Evolutionary conservation across 2,329 filamentous ascomycete species (phyloP).

Genomic region (Colletotrichum somersetense): DNA sequence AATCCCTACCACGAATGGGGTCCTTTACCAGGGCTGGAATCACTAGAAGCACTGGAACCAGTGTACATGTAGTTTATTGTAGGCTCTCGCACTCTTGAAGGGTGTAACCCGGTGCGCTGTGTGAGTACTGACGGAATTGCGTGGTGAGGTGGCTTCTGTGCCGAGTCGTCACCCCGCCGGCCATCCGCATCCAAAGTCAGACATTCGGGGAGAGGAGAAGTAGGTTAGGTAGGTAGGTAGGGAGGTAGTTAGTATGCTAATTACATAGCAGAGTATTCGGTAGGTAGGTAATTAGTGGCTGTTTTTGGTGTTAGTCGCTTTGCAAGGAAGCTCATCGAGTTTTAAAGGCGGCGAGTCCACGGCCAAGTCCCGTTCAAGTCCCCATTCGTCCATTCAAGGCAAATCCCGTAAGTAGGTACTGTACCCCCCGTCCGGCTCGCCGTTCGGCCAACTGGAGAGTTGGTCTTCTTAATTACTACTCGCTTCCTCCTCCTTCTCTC

Average conservation of each 20-base stretch:
- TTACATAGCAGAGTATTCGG: no score
- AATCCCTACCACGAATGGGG: constrained; percentile 25
- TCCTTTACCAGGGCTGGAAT: constrained; percentile 12
- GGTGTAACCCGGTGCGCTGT: not conserved
- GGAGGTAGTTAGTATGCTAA: no score
- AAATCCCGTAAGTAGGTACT: constrained; percentile 37
- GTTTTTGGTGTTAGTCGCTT: constrained; percentile 5
- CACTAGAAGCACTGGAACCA: not conserved
- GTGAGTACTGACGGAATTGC: not conserved
- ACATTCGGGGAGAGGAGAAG: not conserved
- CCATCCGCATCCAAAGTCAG: not conserved
- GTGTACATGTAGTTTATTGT: not conserved
- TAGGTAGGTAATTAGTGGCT: constrained; percentile 10
- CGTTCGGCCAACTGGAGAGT: constrained; percentile 29
- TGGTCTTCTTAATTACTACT: constrained; percentile 39
- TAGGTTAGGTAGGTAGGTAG: not conserved
- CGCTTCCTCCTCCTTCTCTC: constrained; percentile 17
- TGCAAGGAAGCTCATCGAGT: constrained; percentile 11
- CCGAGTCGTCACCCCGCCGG: constrained; percentile 16
- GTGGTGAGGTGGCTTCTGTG: constrained; percentile 20
- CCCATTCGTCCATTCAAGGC: constrained; percentile 42
- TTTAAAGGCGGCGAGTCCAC: constrained; percentile 35
- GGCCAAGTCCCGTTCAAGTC: constrained; percentile 26
- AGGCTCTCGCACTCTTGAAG: not conserved
- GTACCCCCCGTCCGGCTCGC: constrained; percentile 32